These are phyloP conservation scores for Suhomyces panamericanus DNA, from an alignment of 1,139 yeast species.

Conservation along the genomic window DNA sequence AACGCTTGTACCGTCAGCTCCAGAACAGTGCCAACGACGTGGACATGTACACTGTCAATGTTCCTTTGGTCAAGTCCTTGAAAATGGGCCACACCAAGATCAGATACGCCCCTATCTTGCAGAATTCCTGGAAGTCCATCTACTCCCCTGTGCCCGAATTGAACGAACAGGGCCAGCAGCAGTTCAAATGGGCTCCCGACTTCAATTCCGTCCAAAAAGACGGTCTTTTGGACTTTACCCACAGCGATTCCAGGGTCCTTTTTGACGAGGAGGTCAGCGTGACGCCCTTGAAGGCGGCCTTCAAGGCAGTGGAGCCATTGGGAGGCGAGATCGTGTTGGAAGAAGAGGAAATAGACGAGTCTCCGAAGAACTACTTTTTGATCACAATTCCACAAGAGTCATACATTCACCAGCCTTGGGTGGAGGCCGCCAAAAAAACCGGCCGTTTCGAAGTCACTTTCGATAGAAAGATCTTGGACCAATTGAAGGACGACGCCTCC, in stretches of 20 bases:
- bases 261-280: conserved; percentile 62
- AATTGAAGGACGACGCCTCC: conserved; percentile 20
- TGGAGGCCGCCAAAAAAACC: conserved; percentile 37
- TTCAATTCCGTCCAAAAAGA: conserved; percentile 67
- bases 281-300: conserved; percentile 80
- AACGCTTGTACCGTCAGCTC: conserved; percentile 62
- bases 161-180: conserved; percentile 30
- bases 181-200: conserved; percentile 81
- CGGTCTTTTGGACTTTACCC: conserved; percentile 51
- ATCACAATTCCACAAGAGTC: conserved; percentile 40
- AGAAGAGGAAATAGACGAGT: conserved; percentile 10
- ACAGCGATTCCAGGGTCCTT: conserved; percentile 57
- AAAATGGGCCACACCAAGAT: conserved; percentile 56
- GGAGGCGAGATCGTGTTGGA: conserved; percentile 55
- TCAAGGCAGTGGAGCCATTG: conserved; percentile 53
- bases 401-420: conserved; percentile 62
- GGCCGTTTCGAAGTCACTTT: conserved; percentile 29
- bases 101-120: conserved; percentile 72
- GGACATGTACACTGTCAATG: conserved; percentile 80
- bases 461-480: conserved; percentile 24
- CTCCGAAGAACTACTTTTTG: conserved; percentile 17
- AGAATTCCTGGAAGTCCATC: conserved; percentile 76
- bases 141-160: conserved; percentile 25
- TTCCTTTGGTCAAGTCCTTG: conserved; percentile 65
- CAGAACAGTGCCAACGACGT: conserved; percentile 38